Conservation (phyloP, 2,329 filamentous ascomycete genomes). For the Teratosphaeria epicoccoides region DNA sequence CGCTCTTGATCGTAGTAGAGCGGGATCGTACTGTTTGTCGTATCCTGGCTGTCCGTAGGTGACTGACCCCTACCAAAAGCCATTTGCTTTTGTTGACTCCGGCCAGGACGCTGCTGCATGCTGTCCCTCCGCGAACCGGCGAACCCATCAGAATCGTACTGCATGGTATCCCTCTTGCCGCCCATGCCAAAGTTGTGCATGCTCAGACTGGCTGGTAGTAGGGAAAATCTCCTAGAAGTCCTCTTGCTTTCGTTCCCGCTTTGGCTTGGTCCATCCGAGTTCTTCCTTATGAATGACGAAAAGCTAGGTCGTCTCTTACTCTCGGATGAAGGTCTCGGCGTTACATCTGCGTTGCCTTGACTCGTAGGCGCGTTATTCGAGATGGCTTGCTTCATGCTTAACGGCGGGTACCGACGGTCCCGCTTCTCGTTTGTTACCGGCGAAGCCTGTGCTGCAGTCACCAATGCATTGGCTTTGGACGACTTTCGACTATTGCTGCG, state of each 20-base stretch:
- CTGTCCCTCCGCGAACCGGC: slow-evolving; percentile 4
- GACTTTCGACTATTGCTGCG: slow-evolving; percentile 40
- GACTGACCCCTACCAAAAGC: slow-evolving; percentile 35
- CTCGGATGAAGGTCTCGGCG: slow-evolving; percentile 38
- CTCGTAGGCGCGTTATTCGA: slow-evolving; percentile 32
- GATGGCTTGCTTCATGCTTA: slow-evolving; percentile 74
- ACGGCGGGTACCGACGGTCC: slow-evolving; percentile 69
- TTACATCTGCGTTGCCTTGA: slow-evolving; percentile 38
- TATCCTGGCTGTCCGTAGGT: slow-evolving; percentile 36
- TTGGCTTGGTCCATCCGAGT: slow-evolving; percentile 27
- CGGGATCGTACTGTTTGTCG: slow-evolving; percentile 33
- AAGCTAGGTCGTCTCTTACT: slow-evolving; percentile 40
- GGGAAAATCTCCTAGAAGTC: slow-evolving; percentile 38
- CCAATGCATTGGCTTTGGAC: slow-evolving; percentile 27
- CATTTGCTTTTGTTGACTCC: slow-evolving; percentile 29
- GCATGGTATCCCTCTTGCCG: slow-evolving; percentile 24
- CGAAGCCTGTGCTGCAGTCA: slow-evolving; percentile 35
- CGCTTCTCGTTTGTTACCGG: slow-evolving; percentile 46
- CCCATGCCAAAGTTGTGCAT: slow-evolving; percentile 31
- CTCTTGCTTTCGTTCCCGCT: slow-evolving; percentile 15
- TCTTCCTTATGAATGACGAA: slow-evolving; percentile 37
- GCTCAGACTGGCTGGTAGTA: slow-evolving; percentile 40
- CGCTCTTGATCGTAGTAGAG: slow-evolving; percentile 32
- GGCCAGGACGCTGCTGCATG: slow-evolving; percentile 19
- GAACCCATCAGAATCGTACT: slow-evolving; percentile 25